A percentile compares a stretch with the other conserved stretches of the same genome.
These are phyloP conservation scores for Diaporthe amygdali DNA, from an alignment of 2,329 filamentous ascomycete species.

Conservation along the genomic window DNA sequence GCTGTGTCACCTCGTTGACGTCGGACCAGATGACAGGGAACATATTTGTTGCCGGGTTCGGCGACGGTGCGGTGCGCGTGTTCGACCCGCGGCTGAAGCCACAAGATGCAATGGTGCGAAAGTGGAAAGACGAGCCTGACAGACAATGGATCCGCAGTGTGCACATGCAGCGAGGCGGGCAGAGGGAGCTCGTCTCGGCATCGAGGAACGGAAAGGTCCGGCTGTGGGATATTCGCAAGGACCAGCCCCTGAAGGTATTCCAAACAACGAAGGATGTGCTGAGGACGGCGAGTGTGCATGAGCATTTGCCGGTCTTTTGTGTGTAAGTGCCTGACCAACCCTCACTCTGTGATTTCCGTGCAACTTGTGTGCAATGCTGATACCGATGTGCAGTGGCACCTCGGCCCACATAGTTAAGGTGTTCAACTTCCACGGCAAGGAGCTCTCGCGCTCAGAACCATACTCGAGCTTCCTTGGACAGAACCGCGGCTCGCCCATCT, in stretches of 20 bases:
- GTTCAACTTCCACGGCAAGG: constrained; percentile 84
- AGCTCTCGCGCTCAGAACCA: constrained; percentile 84
- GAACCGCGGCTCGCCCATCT: constrained; percentile 80
- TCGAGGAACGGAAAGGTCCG: constrained; percentile 93
- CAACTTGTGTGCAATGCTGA: constrained; percentile 26
- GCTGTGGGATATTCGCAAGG: constrained; percentile 94
- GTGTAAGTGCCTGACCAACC: constrained; percentile 65
- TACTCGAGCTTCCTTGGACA: constrained; percentile 88
- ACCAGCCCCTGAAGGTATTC: constrained; percentile 75
- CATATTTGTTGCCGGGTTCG: constrained; percentile 94
- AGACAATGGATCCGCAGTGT: constrained; percentile 95
- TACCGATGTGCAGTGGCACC: constrained; percentile 69
- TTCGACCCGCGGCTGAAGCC: constrained; percentile 88
- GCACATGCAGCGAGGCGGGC: constrained; percentile 94
- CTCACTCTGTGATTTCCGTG: background rate
- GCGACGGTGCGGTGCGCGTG: constrained; percentile 90
- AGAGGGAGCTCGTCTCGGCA: constrained; percentile 88
- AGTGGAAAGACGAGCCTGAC: constrained; percentile 88
- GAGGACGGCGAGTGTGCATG: constrained; percentile 88
- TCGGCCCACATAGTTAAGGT: constrained; percentile 88
- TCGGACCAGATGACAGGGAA: constrained; percentile 98
- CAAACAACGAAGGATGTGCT: constrained; percentile 78
- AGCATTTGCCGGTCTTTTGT: constrained; percentile 95
- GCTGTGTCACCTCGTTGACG: constrained; percentile 93
- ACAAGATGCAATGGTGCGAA: constrained; percentile 90